Base-by-base conservation (phyloP, 176 grass and related monocot genomes). In the Triticum dicoccoides region DNA sequence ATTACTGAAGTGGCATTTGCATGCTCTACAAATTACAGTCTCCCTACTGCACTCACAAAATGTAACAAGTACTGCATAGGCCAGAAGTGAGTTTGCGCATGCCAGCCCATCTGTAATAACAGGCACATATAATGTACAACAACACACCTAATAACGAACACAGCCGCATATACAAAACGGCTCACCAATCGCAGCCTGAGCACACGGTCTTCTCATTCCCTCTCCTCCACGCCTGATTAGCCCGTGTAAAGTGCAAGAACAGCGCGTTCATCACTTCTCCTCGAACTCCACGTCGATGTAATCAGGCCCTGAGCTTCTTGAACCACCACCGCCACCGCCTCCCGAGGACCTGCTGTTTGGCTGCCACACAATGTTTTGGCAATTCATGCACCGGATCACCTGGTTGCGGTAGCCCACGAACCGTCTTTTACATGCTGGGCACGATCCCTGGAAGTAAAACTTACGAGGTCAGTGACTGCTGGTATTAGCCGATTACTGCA, bases 341-440 rank as follows among this genome's bases (percentile, higher is more conserved):
- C 88, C 91, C 21, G 89, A 93, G 12, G 83, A 88, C 10, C 87
- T 87, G 69, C 82, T 88, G 70, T 77, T 96, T 7, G 97, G 94
- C 65, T 98, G 97, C 97, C 97, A 94, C 14, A 98, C 97, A 37
- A 96, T 98, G 58, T 96, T 98, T 82, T 91, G 88, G 72, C 94
- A 98, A 73, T 90, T 93, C 65, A 87, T 96, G 88, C 97, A 98
- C 24, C 92, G 87, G 47, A 96, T 94, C 35, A 96, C 91, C 82
- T 96, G 92, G 82, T 68, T 96, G 62, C 92, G 93, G 69, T 91
- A 94, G 1, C 97, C 97, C 23, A 92, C 81, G 33, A 98, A 98
- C 76, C 82, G 81, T 65, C 88, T 91, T 80, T 92, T 92, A 76
- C 97, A 96, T 64, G 97, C 94, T 52, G 97, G 97, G 38, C 97